Percentiles rank a stretch among this genome's conserved stretches.
Conservation (phyloP, 139 green algal species). For the Picochlorum sp. region DNA sequence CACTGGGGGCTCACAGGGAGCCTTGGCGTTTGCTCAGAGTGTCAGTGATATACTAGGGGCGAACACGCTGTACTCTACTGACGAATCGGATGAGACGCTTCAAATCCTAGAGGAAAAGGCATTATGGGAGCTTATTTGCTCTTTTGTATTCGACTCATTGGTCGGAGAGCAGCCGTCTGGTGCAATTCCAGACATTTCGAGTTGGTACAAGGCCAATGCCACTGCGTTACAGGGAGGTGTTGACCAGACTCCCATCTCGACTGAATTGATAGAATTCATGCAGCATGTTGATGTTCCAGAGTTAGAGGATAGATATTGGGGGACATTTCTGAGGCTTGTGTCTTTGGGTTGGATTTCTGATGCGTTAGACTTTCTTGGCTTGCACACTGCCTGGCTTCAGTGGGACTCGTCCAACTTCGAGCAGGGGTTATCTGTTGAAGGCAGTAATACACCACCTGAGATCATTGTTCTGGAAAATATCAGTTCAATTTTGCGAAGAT, state of each 20-base stretch:
- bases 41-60: background rate
- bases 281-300: background rate
- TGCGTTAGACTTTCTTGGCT: slow-evolving; percentile 43
- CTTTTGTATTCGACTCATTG: slow-evolving; percentile 25
- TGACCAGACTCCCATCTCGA: background rate
- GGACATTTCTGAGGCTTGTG: slow-evolving; percentile 24
- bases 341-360: slow-evolving; percentile 41
- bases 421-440: background rate
- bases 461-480: slow-evolving; percentile 18
- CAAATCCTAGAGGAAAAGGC: slow-evolving; percentile 21
- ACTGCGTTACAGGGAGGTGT: slow-evolving; percentile 1
- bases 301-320: background rate
- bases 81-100: slow-evolving; percentile 11
- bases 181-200: slow-evolving; percentile 10
- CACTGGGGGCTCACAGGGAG: background rate
- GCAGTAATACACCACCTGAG: slow-evolving; percentile 2
- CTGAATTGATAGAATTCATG: background rate
- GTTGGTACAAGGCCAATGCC: slow-evolving; percentile 20
- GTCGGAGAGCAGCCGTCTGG: background rate
- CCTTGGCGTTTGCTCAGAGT: background rate
- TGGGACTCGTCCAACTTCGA: slow-evolving; percentile 11
- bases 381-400: slow-evolving; percentile 40
- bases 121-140: slow-evolving; percentile 26
- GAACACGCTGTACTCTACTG: slow-evolving; percentile 2
- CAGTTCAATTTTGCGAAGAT: slow-evolving; percentile 21